These are phyloP conservation scores for Malus sieversii DNA, from an alignment of 306 rosid genomes.

Conservation along the genomic window DNA sequence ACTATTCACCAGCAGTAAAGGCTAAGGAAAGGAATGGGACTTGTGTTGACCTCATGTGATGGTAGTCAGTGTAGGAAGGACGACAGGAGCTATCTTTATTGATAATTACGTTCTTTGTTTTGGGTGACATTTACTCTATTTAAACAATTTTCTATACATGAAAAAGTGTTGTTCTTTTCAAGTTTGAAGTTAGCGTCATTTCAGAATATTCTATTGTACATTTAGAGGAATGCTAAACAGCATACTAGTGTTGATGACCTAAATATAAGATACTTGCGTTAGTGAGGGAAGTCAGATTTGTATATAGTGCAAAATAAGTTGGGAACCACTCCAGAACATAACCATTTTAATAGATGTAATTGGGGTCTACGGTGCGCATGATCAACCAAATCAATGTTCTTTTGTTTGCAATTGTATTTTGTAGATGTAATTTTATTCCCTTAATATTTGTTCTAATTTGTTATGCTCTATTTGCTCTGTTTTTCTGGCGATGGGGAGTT, in stretches of 20 bases:
- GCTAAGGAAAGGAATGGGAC: too few species aligned
- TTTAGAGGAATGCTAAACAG: neutral
- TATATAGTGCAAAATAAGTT: neutral
- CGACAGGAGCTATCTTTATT: neutral
- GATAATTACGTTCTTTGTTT: neutral
- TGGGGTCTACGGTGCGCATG: neutral
- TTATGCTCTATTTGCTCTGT: neutral
- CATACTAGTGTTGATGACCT: neutral
- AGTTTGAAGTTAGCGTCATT: neutral
- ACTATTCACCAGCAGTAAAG: too few species aligned
- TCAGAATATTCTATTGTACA: neutral
- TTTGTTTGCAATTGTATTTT: neutral
- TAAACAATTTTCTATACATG: neutral
- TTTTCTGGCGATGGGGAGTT: neutral
- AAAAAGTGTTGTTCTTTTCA: neutral
- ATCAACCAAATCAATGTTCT: neutral
- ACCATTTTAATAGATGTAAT: neutral
- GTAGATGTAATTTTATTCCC: neutral
- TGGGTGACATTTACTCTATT: neutral
- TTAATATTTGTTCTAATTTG: neutral
- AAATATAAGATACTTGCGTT: too few species aligned
- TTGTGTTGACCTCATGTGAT: too few species aligned
- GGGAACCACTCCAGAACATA: neutral
- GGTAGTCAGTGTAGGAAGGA: too few species aligned
- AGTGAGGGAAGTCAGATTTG: neutral